Conservation (phyloP, 1,284 basidiomycete genomes). For the Thelephora terrestris region DNA sequence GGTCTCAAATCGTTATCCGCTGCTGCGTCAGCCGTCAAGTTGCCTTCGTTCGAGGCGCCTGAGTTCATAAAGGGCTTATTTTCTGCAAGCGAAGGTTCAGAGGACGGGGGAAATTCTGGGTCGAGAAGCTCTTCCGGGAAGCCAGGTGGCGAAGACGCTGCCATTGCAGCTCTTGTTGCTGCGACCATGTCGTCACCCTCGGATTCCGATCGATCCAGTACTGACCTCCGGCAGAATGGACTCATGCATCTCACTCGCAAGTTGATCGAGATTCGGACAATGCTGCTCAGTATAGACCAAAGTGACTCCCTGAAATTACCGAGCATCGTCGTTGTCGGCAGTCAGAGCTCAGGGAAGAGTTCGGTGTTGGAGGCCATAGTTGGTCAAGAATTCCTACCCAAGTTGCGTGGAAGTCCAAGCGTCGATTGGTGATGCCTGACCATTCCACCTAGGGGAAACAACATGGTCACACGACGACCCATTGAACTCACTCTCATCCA, state of each 20-base stretch:
- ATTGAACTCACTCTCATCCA: constrained; percentile 97
- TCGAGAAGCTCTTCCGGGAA: constrained; percentile 26
- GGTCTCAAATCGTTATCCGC: constrained; percentile 48
- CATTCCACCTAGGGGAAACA: constrained; percentile 66
- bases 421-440: not conserved
- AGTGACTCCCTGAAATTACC: constrained; percentile 90
- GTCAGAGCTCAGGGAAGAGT: constrained; percentile 97
- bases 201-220: constrained; percentile 30
- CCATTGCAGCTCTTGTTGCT: constrained; percentile 65
- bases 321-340: constrained; percentile 96
- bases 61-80: constrained; percentile 68
- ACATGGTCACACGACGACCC: constrained; percentile 98
- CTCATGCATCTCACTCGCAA: constrained; percentile 92
- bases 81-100: constrained; percentile 26
- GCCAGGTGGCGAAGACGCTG: constrained; percentile 42
- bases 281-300: constrained; percentile 92
- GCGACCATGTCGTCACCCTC: constrained; percentile 66
- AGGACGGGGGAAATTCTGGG: constrained; percentile 15
- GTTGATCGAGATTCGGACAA: constrained; percentile 92
- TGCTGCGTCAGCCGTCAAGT: constrained; percentile 47
- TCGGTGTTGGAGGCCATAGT: constrained; percentile 97
- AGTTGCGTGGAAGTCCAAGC: constrained; percentile 43
- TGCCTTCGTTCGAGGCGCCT: constrained; percentile 61
- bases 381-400: constrained; percentile 96
- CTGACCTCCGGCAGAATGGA: constrained; percentile 47